These are phyloP conservation scores for Tieghemostelium lacteum DNA, from an alignment of 78 protist genomes.

Conservation along the genomic window DNA sequence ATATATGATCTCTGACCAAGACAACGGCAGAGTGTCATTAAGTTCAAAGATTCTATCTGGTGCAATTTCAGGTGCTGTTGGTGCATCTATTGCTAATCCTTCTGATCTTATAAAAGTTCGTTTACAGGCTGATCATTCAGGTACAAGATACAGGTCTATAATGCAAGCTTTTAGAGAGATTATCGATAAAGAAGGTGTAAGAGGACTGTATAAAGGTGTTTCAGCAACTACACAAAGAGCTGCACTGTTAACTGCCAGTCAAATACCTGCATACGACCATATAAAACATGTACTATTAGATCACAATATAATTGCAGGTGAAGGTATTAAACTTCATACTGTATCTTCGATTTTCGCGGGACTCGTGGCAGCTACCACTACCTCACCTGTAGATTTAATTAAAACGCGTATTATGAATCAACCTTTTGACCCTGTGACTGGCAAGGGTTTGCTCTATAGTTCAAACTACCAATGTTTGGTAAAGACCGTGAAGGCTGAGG, in stretches of 20 bases:
- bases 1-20: conserved; percentile 24
- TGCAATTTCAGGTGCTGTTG: conserved; percentile 60
- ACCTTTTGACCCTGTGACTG: conserved; percentile 9
- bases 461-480: conserved; percentile 68
- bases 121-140: conserved; percentile 65
- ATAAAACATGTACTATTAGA: conserved; percentile 61
- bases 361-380: conserved; percentile 60
- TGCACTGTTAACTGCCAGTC: conserved; percentile 71
- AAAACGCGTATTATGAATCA: conserved; percentile 86
- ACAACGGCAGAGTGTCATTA: background rate
- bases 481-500: conserved; percentile 66
- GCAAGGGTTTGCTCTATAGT: conserved; percentile 22
- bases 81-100: conserved; percentile 82
- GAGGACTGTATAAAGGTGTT: conserved; percentile 71
- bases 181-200: conserved; percentile 39
- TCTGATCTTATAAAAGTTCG: conserved; percentile 81
- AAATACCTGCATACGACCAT: conserved; percentile 76
- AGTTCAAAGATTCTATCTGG: conserved; percentile 49
- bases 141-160: conserved; percentile 31
- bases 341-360: conserved; percentile 68
- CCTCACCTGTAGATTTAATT: conserved; percentile 65
- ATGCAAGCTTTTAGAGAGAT: conserved; percentile 46
- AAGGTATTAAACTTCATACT: conserved; percentile 38
- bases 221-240: conserved; percentile 78
- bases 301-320: conserved; percentile 14